Evolutionary conservation across 805 yeast species (phyloP), one percentile per base, ranked within the genome.

Genomic region (Priceomyces melissophilus): DNA sequence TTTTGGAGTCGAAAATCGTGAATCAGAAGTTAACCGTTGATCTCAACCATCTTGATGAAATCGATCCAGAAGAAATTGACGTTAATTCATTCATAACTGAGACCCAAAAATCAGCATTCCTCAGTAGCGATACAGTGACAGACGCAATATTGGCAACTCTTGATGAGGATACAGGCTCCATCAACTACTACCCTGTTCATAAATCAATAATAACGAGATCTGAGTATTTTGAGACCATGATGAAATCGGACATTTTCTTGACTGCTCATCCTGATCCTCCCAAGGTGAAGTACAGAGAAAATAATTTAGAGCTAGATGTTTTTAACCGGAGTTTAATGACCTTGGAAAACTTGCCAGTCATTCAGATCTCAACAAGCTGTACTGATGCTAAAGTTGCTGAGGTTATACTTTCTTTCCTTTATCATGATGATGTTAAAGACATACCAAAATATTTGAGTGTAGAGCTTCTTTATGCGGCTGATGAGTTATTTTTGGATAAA

Each of bases 211-310:
- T 86, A 16, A 58, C 72, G 4, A 61, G 89, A 31, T 75, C 85
- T 2, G 83, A 77, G 33, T 85, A 82, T 57, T 86, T 78, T 52
- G 76, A 71, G 38, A 71, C 79, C 2, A 74, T 84, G 82, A 79
- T 86, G 53, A 56, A 66, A 8, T 79, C 86, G 1, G 65, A 57
- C 6, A 50, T 66, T 1, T 65, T 59, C 41, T 30, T 20, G 4
- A 35, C 40, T 11, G 37, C 54, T 6, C 45, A 44, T 4, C 41
- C 35, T 16, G 52, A 49, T 2, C 17, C 47, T 16, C 65, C 65
- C 1, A 26, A 41, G 5, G 36, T 37, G 15, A 37, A 30, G 10
- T 40, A 45, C 23, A 23, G 36, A 12, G 28, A 41, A 17, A 11
- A 17, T 4, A 20, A 30, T 3, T 13, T 8, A 17, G 30, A 50